A percentile compares a stretch with the other conserved stretches of the same genome.
These are phyloP conservation scores for Penicillium sp. DNA, from an alignment of 2,329 filamentous ascomycete species.

Conservation along the genomic window DNA sequence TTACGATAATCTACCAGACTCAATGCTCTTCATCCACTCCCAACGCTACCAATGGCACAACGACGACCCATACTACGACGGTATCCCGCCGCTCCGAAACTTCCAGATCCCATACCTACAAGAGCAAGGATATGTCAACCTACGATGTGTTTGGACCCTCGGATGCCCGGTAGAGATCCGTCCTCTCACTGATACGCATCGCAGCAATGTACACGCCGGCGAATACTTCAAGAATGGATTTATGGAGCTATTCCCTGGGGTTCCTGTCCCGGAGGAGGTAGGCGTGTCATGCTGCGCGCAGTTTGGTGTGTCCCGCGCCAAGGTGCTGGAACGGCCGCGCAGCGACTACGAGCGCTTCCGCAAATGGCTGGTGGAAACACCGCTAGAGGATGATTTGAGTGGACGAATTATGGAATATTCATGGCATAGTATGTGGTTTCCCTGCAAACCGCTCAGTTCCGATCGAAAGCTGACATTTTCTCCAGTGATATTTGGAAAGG, in stretches of 20 bases:
- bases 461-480: conserved; percentile 1
- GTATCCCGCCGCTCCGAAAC: conserved; percentile 41
- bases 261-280: conserved; percentile 37
- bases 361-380: conserved; percentile 43
- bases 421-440: conserved; percentile 48
- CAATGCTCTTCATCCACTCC: conserved; percentile 37
- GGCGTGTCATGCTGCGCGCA: conserved; percentile 49
- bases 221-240: conserved; percentile 44
- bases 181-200: conserved; percentile 37
- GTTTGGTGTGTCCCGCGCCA: conserved; percentile 45
- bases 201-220: conserved; percentile 42
- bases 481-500: conserved; percentile 51
- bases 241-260: conserved; percentile 41
- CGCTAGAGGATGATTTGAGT: conserved; percentile 42
- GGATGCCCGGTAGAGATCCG: conserved; percentile 47
- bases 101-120: conserved; percentile 44
- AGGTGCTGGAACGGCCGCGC: conserved; percentile 39
- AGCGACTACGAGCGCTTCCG: conserved; percentile 44
- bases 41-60: conserved; percentile 42
- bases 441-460: too few species aligned
- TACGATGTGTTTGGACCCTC: conserved; percentile 46
- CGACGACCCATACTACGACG: conserved; percentile 46
- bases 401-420: conserved; percentile 51
- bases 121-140: conserved; percentile 46
- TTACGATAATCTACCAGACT: conserved; percentile 34